A percentile compares a stretch with the other conserved stretches of the same genome.
Conservation (phyloP, 1,284 basidiomycete genomes). For the Trichosporon sp. region DNA sequence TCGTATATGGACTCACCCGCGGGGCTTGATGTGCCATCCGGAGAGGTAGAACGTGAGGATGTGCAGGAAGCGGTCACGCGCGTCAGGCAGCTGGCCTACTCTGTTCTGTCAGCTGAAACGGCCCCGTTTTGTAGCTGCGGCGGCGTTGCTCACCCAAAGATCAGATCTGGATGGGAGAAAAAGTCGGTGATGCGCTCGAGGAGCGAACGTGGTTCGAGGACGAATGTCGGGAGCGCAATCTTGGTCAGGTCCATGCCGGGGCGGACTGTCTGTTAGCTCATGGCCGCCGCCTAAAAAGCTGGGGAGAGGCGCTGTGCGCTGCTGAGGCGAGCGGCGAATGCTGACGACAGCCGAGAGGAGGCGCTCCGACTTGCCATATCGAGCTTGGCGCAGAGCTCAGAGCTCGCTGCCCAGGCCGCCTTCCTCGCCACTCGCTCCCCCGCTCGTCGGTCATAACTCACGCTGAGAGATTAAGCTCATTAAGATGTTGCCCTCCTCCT, state of each 20-base stretch:
- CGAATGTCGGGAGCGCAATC: conserved; percentile 91
- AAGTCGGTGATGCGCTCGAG: conserved; percentile 97
- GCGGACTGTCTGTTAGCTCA: conserved; percentile 64
- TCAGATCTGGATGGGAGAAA: conserved; percentile 96
- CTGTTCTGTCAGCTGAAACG: conserved; percentile 30
- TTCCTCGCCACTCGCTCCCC: too few species aligned
- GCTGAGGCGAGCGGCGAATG: neutral
- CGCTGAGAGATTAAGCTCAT: conserved; percentile 55
- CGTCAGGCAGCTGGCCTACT: conserved; percentile 61
- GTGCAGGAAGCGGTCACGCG: conserved; percentile 87
- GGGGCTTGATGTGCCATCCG: conserved; percentile 99
- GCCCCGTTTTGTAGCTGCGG: neutral
- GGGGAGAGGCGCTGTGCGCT: neutral
- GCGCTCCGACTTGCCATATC: too few species aligned
- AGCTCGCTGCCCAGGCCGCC: neutral
- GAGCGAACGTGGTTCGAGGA: conserved; percentile 85
- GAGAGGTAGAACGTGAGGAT: conserved; percentile 94
- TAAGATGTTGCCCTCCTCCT: conserved; percentile 57
- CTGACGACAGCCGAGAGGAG: neutral
- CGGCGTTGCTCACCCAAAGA: conserved; percentile 63
- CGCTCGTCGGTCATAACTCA: conserved; percentile 37
- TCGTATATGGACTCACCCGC: conserved; percentile 61
- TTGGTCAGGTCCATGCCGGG: conserved; percentile 91
- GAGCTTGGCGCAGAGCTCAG: neutral
- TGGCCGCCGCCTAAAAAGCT: too few species aligned